These are phyloP conservation scores for Trichoderma arundinaceum DNA, from an alignment of 2,329 filamentous ascomycete genomes.

Conservation along the genomic window DNA sequence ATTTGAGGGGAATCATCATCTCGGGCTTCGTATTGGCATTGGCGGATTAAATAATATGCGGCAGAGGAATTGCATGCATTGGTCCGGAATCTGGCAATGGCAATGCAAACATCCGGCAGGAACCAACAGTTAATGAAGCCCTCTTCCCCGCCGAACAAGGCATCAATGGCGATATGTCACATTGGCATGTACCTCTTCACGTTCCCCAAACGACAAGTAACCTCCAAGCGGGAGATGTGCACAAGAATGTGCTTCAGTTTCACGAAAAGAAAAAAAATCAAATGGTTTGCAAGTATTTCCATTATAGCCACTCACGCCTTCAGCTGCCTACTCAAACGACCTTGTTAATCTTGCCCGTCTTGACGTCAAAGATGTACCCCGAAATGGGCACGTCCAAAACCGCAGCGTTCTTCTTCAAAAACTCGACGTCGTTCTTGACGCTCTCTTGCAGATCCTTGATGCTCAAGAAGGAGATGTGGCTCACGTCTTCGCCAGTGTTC, in stretches of 20 bases:
- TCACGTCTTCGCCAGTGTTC: conserved; percentile 61
- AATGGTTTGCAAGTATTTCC: neutral
- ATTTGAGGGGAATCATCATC: neutral
- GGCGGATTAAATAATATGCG: too few relatives aligned
- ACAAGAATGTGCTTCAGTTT: too few relatives aligned
- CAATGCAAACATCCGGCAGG: too few relatives aligned
- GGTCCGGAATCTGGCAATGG: too few relatives aligned
- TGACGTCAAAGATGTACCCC: conserved; percentile 80
- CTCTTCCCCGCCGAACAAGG: too few relatives aligned
- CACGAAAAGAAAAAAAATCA: neutral
- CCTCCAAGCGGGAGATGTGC: too few relatives aligned
- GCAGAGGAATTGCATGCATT: neutral
- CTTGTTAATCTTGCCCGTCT: conserved; percentile 64
- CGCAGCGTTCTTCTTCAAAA: conserved; percentile 63
- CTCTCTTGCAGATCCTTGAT: conserved; percentile 69
- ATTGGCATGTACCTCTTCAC: too few relatives aligned
- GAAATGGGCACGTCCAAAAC: conserved; percentile 68
- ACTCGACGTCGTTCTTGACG: conserved; percentile 69
- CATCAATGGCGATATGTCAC: too few relatives aligned
- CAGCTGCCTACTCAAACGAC: conserved; percentile 31
- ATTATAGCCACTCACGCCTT: neutral
- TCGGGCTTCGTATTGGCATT: neutral
- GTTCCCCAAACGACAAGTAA: too few relatives aligned
- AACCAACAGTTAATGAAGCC: too few relatives aligned
- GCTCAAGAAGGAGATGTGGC: conserved; percentile 65